Evolutionary conservation across 73 alveolate genomes (phyloP), one percentile per base, ranked within the genome.

Genomic region (Loxodes magnus): DNA sequence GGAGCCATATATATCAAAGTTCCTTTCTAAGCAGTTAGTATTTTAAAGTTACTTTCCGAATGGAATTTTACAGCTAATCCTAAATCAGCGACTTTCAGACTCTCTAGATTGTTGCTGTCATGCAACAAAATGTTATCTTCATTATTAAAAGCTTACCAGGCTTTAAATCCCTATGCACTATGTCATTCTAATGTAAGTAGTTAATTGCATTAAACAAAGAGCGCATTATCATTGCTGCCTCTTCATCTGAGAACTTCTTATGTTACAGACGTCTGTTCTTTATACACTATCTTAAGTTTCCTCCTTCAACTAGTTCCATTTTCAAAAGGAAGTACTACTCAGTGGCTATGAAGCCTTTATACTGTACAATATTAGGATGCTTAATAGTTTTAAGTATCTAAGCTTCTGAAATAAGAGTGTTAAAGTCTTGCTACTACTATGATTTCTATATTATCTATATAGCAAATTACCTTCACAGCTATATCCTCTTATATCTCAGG

Each of bases 1-100:
- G 91, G 91, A 1, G 91, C 84, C 91, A 77, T 77, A 54, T 70
- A 77, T 22, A 77, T 27, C 42, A 61, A 41, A 24, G 91, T 77
- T 0, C 91, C 91, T 27, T 77, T 51, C 27, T 77, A 51, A 23
- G 53, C 77, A 54, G 49, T 14, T 14, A 68, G 50, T 39, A 48
- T 62, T 41, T 69, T 84, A 21, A 50, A 24, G 14, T 21, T 23
- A 21, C 25, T 63, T 37, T 70, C 63, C 43, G 17, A 48, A 29
- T 52, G 21, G 39, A 52, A 76, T 12, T 36, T 51, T 12, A 74
- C 71, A 51, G 82, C 56, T 28, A 76, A 39, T 15, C 90, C 90
- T 52, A 76, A 76, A 61, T 76, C 90, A 23, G 70, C 48, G 33
- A 76, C 21, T 43, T 69, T 69, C 20, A 52, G 49, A 25, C 58